phyloP scores from a whole-genome alignment of 176 grass and related monocot species.

The Aegilops bicornis region DNA sequence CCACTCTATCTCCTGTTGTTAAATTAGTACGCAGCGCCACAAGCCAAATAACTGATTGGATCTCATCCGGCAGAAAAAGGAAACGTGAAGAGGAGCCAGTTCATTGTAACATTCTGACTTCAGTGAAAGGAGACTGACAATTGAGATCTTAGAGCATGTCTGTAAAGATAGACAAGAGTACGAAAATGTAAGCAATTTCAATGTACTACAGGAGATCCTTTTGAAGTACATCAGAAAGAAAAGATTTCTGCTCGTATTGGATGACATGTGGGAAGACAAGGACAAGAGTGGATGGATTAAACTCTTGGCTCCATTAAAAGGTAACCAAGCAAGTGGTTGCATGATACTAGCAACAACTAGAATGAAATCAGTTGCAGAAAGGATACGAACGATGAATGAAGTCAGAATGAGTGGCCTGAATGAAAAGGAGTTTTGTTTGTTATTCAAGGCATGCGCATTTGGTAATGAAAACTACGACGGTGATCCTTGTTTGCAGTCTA shows the following conservation, averaged over 20 bases:
- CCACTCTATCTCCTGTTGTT: not conserved
- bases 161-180: not conserved
- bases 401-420: conserved; percentile 22
- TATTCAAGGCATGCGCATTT: conserved; percentile 53
- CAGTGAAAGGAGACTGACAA: not conserved
- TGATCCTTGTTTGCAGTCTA: not conserved
- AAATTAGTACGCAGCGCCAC: not conserved
- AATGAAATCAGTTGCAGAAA: conserved; percentile 12
- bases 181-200: not conserved
- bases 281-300: conserved; percentile 13
- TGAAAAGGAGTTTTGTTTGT: conserved; percentile 24
- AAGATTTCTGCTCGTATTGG: conserved; percentile 42
- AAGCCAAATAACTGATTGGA: not conserved
- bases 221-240: not conserved
- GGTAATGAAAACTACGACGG: not conserved
- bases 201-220: not conserved
- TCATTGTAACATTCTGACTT: not conserved
- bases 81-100: not conserved
- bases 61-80: not conserved
- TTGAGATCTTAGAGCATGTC: conserved; percentile 3
- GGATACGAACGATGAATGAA: not conserved
- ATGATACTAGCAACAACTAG: conserved; percentile 41
- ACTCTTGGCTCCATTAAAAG: conserved; percentile 36
- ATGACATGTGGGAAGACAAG: conserved; percentile 40
- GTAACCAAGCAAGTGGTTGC: not conserved